A percentile compares a stretch with the other conserved stretches of the same genome.
These are phyloP conservation scores for Sonneratia alba DNA, from an alignment of 345 rosid genomes.

Conservation along the genomic window DNA sequence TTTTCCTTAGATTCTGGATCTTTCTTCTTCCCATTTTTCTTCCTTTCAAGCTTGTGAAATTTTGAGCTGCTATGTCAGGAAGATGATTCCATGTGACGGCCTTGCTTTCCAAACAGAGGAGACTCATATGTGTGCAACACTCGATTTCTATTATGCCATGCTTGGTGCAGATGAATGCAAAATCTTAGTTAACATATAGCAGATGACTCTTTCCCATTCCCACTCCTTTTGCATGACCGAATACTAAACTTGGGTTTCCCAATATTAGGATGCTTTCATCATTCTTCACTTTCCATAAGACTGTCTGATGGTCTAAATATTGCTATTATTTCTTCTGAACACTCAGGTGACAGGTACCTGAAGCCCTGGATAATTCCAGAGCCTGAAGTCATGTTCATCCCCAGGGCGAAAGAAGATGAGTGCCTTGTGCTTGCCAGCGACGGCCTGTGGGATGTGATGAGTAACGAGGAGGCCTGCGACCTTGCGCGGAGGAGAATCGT, in stretches of 20 bases:
- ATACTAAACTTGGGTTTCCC: too few species aligned
- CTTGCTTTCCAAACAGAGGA: neutral
- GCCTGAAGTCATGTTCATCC: conserved; percentile 77
- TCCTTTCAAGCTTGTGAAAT: neutral
- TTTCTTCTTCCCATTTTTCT: neutral
- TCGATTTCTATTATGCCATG: neutral
- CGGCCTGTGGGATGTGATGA: conserved; percentile 94
- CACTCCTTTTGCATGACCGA: too few species aligned
- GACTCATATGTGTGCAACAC: neutral
- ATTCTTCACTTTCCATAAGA: neutral
- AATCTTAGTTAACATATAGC: neutral
- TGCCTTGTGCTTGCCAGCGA: conserved; percentile 88
- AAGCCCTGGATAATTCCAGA: conserved; percentile 96
- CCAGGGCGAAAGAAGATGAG: conserved; percentile 82
- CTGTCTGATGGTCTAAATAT: neutral
- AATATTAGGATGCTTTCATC: too few species aligned
- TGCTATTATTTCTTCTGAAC: neutral
- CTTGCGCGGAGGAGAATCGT: conserved; percentile 76
- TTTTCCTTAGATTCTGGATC: too few species aligned
- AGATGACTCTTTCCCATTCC: too few species aligned
- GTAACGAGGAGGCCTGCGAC: conserved; percentile 86
- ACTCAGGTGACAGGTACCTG: conserved; percentile 71
- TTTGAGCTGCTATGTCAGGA: neutral
- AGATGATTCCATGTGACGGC: neutral
- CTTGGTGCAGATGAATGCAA: neutral